A percentile compares a stretch with the other conserved stretches of the same genome.
phyloP scores from a whole-genome alignment of 2,329 filamentous ascomycete genomes.

The Cladophialophora yegresii region DNA sequence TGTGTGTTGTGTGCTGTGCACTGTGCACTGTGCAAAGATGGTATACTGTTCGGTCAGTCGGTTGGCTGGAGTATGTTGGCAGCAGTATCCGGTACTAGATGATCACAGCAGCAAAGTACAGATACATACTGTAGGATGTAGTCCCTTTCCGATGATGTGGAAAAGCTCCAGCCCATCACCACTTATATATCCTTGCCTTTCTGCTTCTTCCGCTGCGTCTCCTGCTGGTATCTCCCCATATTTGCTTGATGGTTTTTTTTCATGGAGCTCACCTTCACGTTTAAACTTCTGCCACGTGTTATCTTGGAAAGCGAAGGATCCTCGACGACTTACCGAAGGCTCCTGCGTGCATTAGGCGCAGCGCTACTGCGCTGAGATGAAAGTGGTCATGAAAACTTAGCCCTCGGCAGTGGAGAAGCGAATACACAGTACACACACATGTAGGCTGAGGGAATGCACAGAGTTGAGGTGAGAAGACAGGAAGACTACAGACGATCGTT shows the following conservation, averaged over 20 bases:
- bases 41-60: too few species aligned
- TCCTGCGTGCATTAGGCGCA: neutral
- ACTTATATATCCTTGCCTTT: neutral
- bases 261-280: neutral
- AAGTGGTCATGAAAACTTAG: neutral
- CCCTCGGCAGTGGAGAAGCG: neutral
- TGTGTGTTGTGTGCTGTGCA: too few species aligned
- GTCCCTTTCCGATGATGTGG: neutral
- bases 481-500: too few species aligned
- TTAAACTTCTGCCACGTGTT: neutral
- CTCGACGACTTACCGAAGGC: neutral
- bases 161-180: neutral
- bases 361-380: conserved; percentile 1
- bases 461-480: too few species aligned
- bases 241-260: neutral
- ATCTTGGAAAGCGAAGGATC: neutral
- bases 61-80: neutral
- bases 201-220: neutral
- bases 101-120: neutral
- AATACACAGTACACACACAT: neutral
- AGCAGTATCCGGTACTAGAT: neutral
- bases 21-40: too few species aligned
- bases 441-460: neutral
- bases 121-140: neutral
- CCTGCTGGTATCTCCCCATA: neutral